These are phyloP conservation scores for Hypsizygus ulmarius DNA, from an alignment of 1,284 basidiomycete species.

Conservation along the genomic window DNA sequence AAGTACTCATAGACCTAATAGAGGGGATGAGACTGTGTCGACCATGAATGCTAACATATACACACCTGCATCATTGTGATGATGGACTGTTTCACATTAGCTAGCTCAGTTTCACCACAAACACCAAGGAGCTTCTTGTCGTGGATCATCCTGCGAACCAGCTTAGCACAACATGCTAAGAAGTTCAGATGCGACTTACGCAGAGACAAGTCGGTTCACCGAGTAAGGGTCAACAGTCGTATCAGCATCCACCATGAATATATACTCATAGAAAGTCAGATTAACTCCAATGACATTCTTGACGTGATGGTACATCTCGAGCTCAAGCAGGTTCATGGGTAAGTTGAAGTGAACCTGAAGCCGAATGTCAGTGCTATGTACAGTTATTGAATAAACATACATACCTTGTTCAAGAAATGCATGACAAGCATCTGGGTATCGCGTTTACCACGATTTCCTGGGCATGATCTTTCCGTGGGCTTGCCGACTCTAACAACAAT, in stretches of 20 bases:
- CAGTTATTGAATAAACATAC: conserved; percentile 9
- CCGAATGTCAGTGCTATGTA: conserved; percentile 7
- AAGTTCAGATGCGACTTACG: conserved; percentile 50
- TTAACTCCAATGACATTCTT: conserved; percentile 99
- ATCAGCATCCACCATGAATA: conserved; percentile 97
- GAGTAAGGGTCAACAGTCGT: conserved; percentile 87
- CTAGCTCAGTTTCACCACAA: conserved; percentile 89
- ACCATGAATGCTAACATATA: conserved; percentile 3
- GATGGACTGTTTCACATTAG: conserved; percentile 90
- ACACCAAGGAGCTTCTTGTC: conserved; percentile 94
- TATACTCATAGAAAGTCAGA: conserved; percentile 96
- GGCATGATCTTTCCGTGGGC: conserved; percentile 88
- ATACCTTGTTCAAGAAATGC: conserved; percentile 94
- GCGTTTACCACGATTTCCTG: conserved; percentile 95
- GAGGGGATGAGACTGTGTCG: not conserved
- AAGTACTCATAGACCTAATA: conserved; percentile 92
- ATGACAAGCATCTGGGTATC: conserved; percentile 96
- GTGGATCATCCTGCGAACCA: conserved; percentile 68
- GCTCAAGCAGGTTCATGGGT: conserved; percentile 94
- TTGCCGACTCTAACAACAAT: conserved; percentile 98
- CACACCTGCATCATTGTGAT: conserved; percentile 97
- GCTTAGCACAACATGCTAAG: conserved; percentile 11
- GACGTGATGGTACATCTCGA: conserved; percentile 99
- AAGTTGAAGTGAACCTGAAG: conserved; percentile 92
- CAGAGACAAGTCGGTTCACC: conserved; percentile 87